Base-by-base conservation (phyloP, 2,329 filamentous ascomycete genomes). In the Amphichorda felina region DNA sequence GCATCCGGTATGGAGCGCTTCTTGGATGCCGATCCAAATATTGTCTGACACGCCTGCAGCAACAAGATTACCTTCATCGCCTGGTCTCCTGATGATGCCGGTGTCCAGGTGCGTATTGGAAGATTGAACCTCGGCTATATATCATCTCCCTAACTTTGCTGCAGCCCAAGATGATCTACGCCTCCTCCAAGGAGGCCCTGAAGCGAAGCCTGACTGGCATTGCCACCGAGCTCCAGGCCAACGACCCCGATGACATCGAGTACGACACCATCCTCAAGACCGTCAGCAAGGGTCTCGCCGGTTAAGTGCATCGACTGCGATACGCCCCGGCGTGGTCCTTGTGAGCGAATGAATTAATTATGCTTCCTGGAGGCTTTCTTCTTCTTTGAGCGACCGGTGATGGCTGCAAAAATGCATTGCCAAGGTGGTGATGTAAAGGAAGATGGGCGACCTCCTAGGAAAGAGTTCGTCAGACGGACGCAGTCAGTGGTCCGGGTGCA, bases 101-200 rank as follows among this genome's bases (percentile, higher is more conserved):
- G 72, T 46, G 70, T 87, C 61, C 79, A 80, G 70, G 83, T 87
- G 57, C 59, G 75, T 14, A 31, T 8, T 15, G 15, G 3, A 15
- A 8, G 28, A n/a, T 30, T 6, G 7, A 4, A 14, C 16, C n/a
- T 14, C 16, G 16, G 28, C n/a, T 30, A 30, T 10, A 16, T 30
- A 11, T 13, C 19, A 22, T 13, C 18, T 17, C 30, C 41, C 45
- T 38, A 30, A 45, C 45, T 32, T 15, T 21, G 14, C 24, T 31
- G 39, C 47, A 87, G 83, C 72, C 80, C 62, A 87, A 87, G 72
- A 91, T 91, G 84, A 72, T 87, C 60, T 91, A 89, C 70, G 82
- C 83, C 50, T 83, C 84, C 35, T 91, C 84, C 61, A 91, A 89
- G 69, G 82, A 88, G 51, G 80, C 82, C 40, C 72, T 91, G 48